phyloP scores from a whole-genome alignment of 2,329 filamentous ascomycete species.

The Penicillium occitanis region DNA sequence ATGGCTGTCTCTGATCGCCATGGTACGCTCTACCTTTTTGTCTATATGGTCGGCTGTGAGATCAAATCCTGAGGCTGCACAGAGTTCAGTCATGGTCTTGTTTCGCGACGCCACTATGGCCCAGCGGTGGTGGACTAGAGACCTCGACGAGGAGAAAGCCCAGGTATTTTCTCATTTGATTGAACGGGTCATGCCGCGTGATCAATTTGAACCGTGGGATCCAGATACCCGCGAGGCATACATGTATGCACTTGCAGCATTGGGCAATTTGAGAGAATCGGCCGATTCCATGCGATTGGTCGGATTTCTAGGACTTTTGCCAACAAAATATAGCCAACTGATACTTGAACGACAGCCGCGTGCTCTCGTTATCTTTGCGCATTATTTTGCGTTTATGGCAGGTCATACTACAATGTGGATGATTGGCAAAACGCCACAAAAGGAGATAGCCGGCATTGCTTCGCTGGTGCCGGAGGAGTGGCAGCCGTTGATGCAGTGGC shows the following conservation, averaged over 20 bases:
- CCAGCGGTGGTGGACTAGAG: not conserved
- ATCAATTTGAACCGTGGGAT: conserved; percentile 16
- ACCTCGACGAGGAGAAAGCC: not conserved
- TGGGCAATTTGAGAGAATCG: not conserved
- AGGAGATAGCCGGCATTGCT: conserved; percentile 28
- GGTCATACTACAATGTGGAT: conserved; percentile 26
- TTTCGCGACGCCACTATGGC: conserved; percentile 4
- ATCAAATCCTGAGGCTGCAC: conserved; percentile 10
- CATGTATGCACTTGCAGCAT: not conserved
- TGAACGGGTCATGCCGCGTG: conserved; percentile 8
- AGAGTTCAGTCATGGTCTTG: conserved; percentile 3
- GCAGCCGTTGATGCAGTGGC: conserved; percentile 29
- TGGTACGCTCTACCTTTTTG: conserved; percentile 4
- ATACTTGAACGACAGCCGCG: conserved; percentile 33
- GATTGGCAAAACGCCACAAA: conserved; percentile 26
- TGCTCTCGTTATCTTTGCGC: conserved; percentile 36
- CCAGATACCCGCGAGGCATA: conserved; percentile 12
- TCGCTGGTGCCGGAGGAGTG: conserved; percentile 27
- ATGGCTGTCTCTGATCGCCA: conserved; percentile 14
- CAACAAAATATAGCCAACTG: conserved; percentile 32
- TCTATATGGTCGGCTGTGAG: conserved; percentile 5
- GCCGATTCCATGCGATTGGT: conserved; percentile 24
- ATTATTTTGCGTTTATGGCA: conserved; percentile 32
- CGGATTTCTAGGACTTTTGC: conserved; percentile 34
- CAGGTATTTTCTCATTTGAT: conserved; percentile 9